Evolutionary conservation across 768 basidiomycete genomes (phyloP).

Genomic region (Dentipellis sp.): DNA sequence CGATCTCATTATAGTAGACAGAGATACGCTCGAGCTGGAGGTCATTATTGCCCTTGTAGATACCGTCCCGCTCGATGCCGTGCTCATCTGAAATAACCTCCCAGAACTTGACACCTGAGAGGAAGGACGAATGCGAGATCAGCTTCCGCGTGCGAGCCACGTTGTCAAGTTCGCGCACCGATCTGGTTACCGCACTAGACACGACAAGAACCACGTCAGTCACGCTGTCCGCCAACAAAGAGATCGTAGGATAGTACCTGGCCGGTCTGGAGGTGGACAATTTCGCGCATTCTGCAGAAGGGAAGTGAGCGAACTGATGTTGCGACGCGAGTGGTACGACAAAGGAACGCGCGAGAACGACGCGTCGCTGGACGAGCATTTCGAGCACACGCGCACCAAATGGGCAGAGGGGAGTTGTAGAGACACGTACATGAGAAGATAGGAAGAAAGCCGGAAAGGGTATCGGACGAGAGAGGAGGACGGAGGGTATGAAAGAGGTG

Average conservation of each 20-base stretch:
- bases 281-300: conserved; percentile 85
- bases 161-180: conserved; percentile 43
- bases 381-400: not conserved
- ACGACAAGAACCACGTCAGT: conserved; percentile 22
- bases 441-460: conserved; percentile 8
- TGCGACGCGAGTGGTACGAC: conserved; percentile 8
- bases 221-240: not conserved
- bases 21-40: conserved; percentile 96
- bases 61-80: conserved; percentile 88
- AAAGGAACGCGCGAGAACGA: conserved; percentile 1
- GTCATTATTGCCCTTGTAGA: conserved; percentile 89
- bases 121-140: not conserved
- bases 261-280: conserved; percentile 98
- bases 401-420: not conserved
- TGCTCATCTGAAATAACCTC: conserved; percentile 98
- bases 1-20: conserved; percentile 97
- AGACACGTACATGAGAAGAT: conserved; percentile 12
- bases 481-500: conserved; percentile 10
- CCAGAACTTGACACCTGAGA: conserved; percentile 84
- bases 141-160: not conserved
- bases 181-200: conserved; percentile 97
- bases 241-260: conserved; percentile 49
- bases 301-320: not conserved
- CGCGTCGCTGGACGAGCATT: not conserved
- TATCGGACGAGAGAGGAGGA: conserved; percentile 7